These are phyloP conservation scores for Paxillus involutus DNA, from an alignment of 768 basidiomycete genomes.

Conservation along the genomic window DNA sequence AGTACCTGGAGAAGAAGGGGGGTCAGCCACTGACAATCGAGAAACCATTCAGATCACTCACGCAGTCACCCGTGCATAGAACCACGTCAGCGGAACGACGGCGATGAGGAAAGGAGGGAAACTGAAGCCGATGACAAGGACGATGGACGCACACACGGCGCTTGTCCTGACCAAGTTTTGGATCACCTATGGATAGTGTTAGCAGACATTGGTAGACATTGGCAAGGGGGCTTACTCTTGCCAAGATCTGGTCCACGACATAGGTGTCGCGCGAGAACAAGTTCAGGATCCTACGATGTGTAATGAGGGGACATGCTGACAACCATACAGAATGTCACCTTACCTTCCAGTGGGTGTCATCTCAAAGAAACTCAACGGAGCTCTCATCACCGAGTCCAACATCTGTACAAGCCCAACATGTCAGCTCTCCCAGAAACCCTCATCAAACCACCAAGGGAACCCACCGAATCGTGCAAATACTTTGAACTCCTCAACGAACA, in stretches of 20 bases:
- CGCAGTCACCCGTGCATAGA: conserved; percentile 82
- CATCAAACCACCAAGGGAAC: conserved; percentile 17
- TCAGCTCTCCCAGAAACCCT: background rate
- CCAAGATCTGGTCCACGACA: conserved; percentile 82
- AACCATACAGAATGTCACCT: conserved; percentile 8
- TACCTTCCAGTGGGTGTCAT: conserved; percentile 82
- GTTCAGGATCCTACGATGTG: conserved; percentile 67
- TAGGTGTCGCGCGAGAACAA: conserved; percentile 89
- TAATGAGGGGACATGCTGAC: background rate
- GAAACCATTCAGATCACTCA: conserved; percentile 33
- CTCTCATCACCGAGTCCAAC: conserved; percentile 76
- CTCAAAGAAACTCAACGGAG: conserved; percentile 89
- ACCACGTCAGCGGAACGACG: conserved; percentile 71
- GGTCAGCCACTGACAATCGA: background rate
- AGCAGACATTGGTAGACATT: background rate
- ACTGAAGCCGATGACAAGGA: conserved; percentile 74
- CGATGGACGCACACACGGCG: conserved; percentile 55
- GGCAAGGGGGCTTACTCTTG: conserved; percentile 42
- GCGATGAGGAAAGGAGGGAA: conserved; percentile 83
- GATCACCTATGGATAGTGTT: conserved; percentile 43
- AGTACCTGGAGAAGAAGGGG: conserved; percentile 58
- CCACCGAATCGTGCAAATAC: conserved; percentile 73
- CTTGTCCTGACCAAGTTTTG: conserved; percentile 68
- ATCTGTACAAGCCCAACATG: conserved; percentile 48
- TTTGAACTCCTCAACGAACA: conserved; percentile 75